These are phyloP conservation scores for Abortiporus biennis DNA, from an alignment of 1,284 basidiomycete genomes.

Conservation along the genomic window DNA sequence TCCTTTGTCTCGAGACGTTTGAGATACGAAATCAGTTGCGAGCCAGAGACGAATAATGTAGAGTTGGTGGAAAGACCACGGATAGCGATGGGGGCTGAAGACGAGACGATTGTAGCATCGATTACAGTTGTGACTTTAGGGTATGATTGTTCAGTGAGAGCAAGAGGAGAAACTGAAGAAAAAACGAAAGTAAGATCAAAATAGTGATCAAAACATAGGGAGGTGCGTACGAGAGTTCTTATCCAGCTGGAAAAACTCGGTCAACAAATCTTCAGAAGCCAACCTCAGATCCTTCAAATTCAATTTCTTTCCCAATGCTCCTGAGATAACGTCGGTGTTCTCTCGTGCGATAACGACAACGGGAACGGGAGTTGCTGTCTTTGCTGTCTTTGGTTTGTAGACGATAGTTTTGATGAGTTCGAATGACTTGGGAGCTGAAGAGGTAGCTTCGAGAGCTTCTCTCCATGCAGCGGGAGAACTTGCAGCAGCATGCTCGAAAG, in stretches of 20 bases:
- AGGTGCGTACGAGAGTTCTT: conserved; percentile 77
- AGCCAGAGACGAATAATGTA: conserved; percentile 74
- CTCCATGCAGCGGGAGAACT: conserved; percentile 67
- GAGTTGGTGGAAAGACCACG: conserved; percentile 67
- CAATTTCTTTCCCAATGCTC: conserved; percentile 75
- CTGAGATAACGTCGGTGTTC: conserved; percentile 74
- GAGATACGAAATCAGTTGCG: conserved; percentile 71
- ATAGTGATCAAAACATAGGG: conserved; percentile 5
- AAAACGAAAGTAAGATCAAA: conserved; percentile 5
- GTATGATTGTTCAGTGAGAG: conserved; percentile 66
- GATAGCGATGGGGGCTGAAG: conserved; percentile 63
- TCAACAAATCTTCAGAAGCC: conserved; percentile 84
- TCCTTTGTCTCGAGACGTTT: conserved; percentile 61
- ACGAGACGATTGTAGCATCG: conserved; percentile 69
- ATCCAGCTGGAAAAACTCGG: conserved; percentile 78
- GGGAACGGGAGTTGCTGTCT: conserved; percentile 78
- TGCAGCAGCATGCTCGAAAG: conserved; percentile 47
- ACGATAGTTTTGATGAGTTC: conserved; percentile 80
- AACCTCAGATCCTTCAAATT: conserved; percentile 87
- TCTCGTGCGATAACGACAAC: conserved; percentile 86
- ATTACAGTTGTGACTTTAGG: conserved; percentile 74
- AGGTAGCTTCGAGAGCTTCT: conserved; percentile 45
- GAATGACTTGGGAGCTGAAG: conserved; percentile 50
- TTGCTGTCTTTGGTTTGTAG: conserved; percentile 90
- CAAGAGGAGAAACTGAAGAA: conserved; percentile 71